Conservation (phyloP, 139 green algal genomes). For the Haematococcus sp. region DNA sequence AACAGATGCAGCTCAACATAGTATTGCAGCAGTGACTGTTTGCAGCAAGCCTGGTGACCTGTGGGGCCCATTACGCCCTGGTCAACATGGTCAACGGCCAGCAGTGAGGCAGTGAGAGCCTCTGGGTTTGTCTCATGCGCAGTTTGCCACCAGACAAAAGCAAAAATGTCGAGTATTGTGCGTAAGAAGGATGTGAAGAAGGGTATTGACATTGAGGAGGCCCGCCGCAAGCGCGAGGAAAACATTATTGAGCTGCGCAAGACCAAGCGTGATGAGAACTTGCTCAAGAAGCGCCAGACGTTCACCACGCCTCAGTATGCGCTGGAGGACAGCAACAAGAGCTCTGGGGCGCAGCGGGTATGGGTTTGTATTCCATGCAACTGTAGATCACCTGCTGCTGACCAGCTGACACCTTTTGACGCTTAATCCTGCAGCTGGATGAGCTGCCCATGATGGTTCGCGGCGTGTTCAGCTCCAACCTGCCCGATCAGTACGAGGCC, state of each 20-base stretch:
- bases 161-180: not conserved
- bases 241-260: conserved; percentile 97
- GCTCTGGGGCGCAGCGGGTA: conserved; percentile 3
- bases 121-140: no score
- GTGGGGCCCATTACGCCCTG: no score
- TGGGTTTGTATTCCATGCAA: not conserved
- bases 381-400: conserved; percentile 1
- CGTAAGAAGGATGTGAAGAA: conserved; percentile 67
- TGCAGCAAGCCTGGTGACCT: no score
- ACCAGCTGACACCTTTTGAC: not conserved
- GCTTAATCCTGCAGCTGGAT: conserved; percentile 72
- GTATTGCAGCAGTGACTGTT: no score
- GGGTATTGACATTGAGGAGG: conserved; percentile 90
- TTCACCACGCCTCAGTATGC: conserved; percentile 40
- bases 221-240: conserved; percentile 92
- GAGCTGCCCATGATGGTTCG: conserved; percentile 92
- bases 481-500: conserved; percentile 88
- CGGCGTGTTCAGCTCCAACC: conserved; percentile 79
- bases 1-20: no score
- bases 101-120: no score
- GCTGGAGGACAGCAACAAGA: conserved; percentile 48
- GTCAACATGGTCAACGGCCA: no score
- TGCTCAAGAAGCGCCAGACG: conserved; percentile 95
- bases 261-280: conserved; percentile 95
- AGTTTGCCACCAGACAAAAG: no score